These are phyloP conservation scores for Coemansia sp. DNA, from an alignment of 192 early-diverging fungal species.

Conservation along the genomic window DNA sequence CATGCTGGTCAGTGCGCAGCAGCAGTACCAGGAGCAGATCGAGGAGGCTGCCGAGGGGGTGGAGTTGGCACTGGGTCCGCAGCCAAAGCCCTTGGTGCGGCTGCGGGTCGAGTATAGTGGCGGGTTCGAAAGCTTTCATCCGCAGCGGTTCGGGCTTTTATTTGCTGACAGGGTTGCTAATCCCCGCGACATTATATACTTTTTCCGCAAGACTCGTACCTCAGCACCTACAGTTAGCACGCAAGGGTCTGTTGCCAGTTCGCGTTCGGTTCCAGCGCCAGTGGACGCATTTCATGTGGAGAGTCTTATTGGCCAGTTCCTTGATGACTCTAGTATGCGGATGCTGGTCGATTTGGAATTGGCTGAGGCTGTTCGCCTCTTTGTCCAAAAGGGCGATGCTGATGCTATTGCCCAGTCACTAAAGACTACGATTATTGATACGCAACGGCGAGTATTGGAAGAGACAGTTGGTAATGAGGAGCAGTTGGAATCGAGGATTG, in stretches of 20 bases:
- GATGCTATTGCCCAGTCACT: slow-evolving; percentile 79
- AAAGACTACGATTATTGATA: slow-evolving; percentile 30
- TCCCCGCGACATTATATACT: slow-evolving; percentile 83
- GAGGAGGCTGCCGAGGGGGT: slow-evolving; percentile 21
- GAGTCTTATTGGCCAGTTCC: slow-evolving; percentile 75
- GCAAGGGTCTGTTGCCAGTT: slow-evolving; percentile 26
- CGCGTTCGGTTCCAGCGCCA: slow-evolving; percentile 60
- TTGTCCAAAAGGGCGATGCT: slow-evolving; percentile 87
- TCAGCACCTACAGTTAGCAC: background rate
- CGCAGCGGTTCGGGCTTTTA: slow-evolving; percentile 80
- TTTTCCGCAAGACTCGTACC: slow-evolving; percentile 65
- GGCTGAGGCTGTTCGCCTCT: slow-evolving; percentile 72
- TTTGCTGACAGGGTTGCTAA: slow-evolving; percentile 88
- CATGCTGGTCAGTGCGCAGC: slow-evolving; percentile 69
- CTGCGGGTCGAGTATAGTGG: slow-evolving; percentile 89
- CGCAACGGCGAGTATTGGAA: slow-evolving; percentile 33
- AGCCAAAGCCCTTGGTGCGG: slow-evolving; percentile 76
- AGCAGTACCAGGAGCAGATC: slow-evolving; percentile 61
- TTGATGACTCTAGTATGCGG: slow-evolving; percentile 69
- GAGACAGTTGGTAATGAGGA: slow-evolving; percentile 4
- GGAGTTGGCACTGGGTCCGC: slow-evolving; percentile 46
- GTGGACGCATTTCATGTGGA: slow-evolving; percentile 75
- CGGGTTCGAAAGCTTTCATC: slow-evolving; percentile 83
- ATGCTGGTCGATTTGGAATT: slow-evolving; percentile 79
- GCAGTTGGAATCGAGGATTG: slow-evolving; percentile 22